Conservation (phyloP, 169 alveolate species). For the Theileria parva region DNA sequence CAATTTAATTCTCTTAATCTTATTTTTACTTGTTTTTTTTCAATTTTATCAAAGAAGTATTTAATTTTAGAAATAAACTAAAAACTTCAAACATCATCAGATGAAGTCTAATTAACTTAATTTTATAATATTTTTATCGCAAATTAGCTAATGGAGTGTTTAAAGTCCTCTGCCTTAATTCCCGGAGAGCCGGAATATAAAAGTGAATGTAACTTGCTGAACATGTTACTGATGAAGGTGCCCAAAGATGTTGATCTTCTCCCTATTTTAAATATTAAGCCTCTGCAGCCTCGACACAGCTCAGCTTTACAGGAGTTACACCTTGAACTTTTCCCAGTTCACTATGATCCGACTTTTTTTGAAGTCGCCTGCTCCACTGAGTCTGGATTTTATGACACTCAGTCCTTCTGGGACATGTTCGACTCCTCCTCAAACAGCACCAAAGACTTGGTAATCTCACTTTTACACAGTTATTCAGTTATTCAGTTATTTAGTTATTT, state of each 20-base stretch:
- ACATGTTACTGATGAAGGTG: conserved; percentile 24
- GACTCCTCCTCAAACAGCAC: not conserved
- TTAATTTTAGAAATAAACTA: not conserved
- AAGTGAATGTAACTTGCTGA: conserved; percentile 51
- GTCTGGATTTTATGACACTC: not conserved
- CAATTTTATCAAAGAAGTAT: not conserved
- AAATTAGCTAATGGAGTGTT: not conserved
- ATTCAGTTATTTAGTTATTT: too few relatives aligned
- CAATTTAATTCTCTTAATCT: too few relatives aligned
- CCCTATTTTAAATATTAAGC: conserved; percentile 35
- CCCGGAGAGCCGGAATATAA: conserved; percentile 52
- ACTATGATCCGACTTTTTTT: conserved; percentile 52
- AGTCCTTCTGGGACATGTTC: conserved; percentile 17
- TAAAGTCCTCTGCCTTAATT: conserved; percentile 53
- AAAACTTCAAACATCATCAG: not conserved
- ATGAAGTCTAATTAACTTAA: not conserved
- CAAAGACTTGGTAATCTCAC: not conserved
- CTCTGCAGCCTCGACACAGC: conserved; percentile 47
- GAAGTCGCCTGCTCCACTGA: conserved; percentile 45
- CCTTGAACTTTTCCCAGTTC: conserved; percentile 55
- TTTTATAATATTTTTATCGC: not conserved
- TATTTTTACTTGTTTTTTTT: not conserved
- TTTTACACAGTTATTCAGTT: not conserved
- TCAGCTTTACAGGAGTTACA: conserved; percentile 52
- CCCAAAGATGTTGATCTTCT: conserved; percentile 51